Base-by-base conservation (phyloP, 2,329 filamentous ascomycete genomes). In the Exophiala oligosperma region DNA sequence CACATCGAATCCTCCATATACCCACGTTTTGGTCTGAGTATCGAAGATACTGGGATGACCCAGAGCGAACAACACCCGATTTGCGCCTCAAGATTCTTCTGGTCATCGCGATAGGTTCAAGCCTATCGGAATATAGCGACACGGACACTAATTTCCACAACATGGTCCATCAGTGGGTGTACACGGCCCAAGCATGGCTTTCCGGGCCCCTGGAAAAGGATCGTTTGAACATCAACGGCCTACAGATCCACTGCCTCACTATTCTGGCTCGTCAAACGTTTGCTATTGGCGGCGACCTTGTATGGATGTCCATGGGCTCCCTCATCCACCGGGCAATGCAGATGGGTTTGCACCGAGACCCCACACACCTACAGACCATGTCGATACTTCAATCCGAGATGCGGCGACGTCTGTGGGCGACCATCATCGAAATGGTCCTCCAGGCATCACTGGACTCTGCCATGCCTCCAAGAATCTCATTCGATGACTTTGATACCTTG, bases 141-240 rank as follows among this genome's bases (percentile, higher is more conserved):
- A 23, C 9, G 1, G 40, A 35, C 6, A 21, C 38, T 17, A 21
- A 4, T 7, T 41, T 56, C 23, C 49, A 35, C 9, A 24, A 24
- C 12, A 54, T 35, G 44, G 55, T 38, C 21, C 21, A 37, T 14
- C 54, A 52, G 40, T 71, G 71, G 71, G 62, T 72, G 4, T 67
- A 73, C 63, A 65, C 67, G 1, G 69, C 69, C 4, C 71, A 76
- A 49, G 68, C 65, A 57, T 75, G 73, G 74, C 64, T 74, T 1
- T 60, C 66, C 1, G 72, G 70, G 0, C 72, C 73, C 3, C 65
- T 70, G 17, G 67, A 71, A 43, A 72, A 73, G 37, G 57, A 65
- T 12, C 64, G 67, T 0, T 49, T 67, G 5, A 67, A 63, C 38
- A 44, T 74, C 14, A 66, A 64, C 38, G 71, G 71, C 1, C 53